Base-by-base conservation (phyloP, 2,329 filamentous ascomycete species). In the Pseudofabraea citricarpa region DNA sequence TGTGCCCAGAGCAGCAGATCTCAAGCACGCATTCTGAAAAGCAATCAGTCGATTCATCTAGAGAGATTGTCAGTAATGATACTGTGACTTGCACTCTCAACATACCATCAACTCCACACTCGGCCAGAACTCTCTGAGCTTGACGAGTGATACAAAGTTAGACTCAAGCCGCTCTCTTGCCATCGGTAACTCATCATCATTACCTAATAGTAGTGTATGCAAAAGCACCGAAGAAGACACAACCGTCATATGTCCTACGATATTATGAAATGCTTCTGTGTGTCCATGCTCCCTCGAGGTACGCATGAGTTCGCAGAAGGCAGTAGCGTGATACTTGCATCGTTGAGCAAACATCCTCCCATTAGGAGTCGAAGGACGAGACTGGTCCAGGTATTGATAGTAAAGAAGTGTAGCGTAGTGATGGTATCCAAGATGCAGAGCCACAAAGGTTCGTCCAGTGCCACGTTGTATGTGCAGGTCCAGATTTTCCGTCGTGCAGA, bases 161-260 rank as follows among this genome's bases (percentile, higher is more conserved):
- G 57, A 62, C 20, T 61, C 58, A 0, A 65, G 52, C 1, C 60
- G 50, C 3, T 40, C 21, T 27, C 49, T 50, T 3, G 60, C 46
- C 16, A 50, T 44, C 23, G 55, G 48, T 1, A 64, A 53, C 22
- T 64, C 62, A 36, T 59, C 45, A 1, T 52, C 41, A 16, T 63
- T 57, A 7, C 62, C 62, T 27, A 65, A 60, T 1, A 65, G 46
- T 16, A 59, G 57, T 0, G 61, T 64, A 27, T 65, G 62, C 1
- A 65, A 47, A 0, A 64, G 42, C 0, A 64, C 62, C 0, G 61
- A 62, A 1, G 62, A 65, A 0, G 61, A 65, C 0, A 65, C 62
- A 13, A 64, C 57, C 0, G 62, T 64, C 19, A 64, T 56, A 23
- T 65, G 62, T 0, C 60, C 61, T 3, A 64, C 59, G 22, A 64